Percentiles rank a stretch among this genome's conserved stretches.
phyloP scores from a whole-genome alignment of 192 early-diverging fungal species.

The Umbelopsis sp. region DNA sequence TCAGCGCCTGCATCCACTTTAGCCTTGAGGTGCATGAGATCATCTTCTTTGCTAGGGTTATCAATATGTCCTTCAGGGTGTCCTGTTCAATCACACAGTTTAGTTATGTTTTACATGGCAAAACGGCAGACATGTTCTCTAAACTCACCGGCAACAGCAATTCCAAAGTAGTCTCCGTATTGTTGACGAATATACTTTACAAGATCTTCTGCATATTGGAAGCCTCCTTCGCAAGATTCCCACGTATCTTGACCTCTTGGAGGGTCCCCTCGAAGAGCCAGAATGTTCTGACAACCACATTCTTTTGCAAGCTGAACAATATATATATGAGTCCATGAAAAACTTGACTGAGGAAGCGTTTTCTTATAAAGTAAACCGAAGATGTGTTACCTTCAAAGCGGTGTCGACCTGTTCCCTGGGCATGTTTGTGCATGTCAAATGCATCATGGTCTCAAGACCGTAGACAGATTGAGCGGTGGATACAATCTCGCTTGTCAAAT shows the following conservation, averaged over 20 bases:
- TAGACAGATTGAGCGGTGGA: conserved; percentile 87
- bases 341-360: not conserved
- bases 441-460: conserved; percentile 92
- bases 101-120: not conserved
- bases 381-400: conserved; percentile 63
- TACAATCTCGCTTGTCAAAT: conserved; percentile 88
- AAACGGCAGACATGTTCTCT: conserved; percentile 23
- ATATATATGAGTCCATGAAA: not conserved
- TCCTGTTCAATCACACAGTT: conserved; percentile 39
- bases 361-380: not conserved
- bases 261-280: conserved; percentile 95
- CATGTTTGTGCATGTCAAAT: conserved; percentile 99
- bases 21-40: conserved; percentile 77
- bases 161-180: conserved; percentile 93
- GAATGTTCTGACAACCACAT: conserved; percentile 89
- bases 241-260: conserved; percentile 82
- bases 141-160: conserved; percentile 94
- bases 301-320: conserved; percentile 68
- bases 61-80: conserved; percentile 95
- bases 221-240: conserved; percentile 76
- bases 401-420: conserved; percentile 81
- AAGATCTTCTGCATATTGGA: conserved; percentile 84
- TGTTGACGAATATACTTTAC: conserved; percentile 85
- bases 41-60: conserved; percentile 70
- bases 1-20: conserved; percentile 95